These are phyloP conservation scores for Diphasiastrum complanatum DNA, from an alignment of 83 land plant species.

Conservation along the genomic window DNA sequence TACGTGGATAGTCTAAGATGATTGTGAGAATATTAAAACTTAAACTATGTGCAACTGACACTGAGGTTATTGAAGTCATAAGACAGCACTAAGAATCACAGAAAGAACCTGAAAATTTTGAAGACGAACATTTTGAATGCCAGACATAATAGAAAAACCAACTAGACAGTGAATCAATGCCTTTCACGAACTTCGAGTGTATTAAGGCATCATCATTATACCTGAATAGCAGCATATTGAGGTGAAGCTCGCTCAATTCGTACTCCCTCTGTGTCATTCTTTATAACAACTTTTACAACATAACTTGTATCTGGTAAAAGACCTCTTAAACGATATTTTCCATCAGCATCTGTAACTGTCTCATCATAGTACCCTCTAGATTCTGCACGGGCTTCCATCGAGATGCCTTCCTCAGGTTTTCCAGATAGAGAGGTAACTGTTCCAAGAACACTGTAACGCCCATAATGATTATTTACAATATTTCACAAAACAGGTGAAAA, in stretches of 20 bases:
- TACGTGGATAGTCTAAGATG: too few species aligned
- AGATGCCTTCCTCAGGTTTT: slow-evolving; percentile 74
- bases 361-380: slow-evolving; percentile 88
- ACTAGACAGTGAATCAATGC: slow-evolving; percentile 1
- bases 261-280: slow-evolving; percentile 33
- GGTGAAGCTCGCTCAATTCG: slow-evolving; percentile 90
- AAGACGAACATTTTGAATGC: too few species aligned
- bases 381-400: slow-evolving; percentile 81
- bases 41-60: too few species aligned
- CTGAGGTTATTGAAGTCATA: too few species aligned
- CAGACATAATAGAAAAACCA: background rate
- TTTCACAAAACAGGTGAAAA: too few species aligned
- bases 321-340: slow-evolving; percentile 86
- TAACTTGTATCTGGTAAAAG: slow-evolving; percentile 74
- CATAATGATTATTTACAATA: background rate
- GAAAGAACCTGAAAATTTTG: too few species aligned
- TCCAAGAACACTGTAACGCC: slow-evolving; percentile 62
- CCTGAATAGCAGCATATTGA: slow-evolving; percentile 43
- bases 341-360: slow-evolving; percentile 63
- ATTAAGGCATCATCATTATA: slow-evolving; percentile 10
- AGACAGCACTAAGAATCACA: too few species aligned
- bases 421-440: slow-evolving; percentile 65
- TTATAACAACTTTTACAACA: slow-evolving; percentile 47
- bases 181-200: too few species aligned
- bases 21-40: too few species aligned